Percentiles rank a stretch among this genome's conserved stretches.
Conservation (phyloP, 1,139 yeast species). For the Pneumocystis jirovecii region DNA sequence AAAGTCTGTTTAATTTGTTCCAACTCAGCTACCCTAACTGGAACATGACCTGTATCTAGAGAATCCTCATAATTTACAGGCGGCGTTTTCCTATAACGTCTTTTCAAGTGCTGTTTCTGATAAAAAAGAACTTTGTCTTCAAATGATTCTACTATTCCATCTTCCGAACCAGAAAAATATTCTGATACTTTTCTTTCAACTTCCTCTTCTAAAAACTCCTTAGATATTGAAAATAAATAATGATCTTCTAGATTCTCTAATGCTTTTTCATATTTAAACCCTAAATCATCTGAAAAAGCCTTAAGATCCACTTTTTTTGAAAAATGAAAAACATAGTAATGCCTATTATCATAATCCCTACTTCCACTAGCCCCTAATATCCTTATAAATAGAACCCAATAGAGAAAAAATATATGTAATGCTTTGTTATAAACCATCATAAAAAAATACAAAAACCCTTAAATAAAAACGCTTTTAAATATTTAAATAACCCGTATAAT, state of each 20-base stretch:
- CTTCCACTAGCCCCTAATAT: neutral
- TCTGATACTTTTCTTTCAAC: constrained; percentile 1
- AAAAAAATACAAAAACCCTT: too few relatives aligned
- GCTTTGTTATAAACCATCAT: neutral
- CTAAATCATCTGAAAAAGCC: constrained; percentile 11
- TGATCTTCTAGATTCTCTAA: constrained; percentile 22
- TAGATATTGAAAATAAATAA: constrained; percentile 22
- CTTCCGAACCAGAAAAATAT: constrained; percentile 1
- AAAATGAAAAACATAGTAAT: constrained; percentile 7
- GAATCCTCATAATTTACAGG: neutral
- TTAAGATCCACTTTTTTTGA: neutral
- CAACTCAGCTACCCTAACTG: constrained; percentile 10
- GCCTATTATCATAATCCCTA: neutral
- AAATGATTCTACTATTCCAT: neutral
- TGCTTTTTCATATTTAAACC: constrained; percentile 23
- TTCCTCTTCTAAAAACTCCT: constrained; percentile 7
- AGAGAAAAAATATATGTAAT: neutral
- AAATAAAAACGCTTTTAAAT: neutral
- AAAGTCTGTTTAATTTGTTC: constrained; percentile 31
- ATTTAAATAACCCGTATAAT: too few relatives aligned
- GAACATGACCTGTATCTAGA: neutral
- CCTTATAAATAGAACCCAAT: neutral
- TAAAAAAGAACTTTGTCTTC: constrained; percentile 10
- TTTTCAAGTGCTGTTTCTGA: constrained; percentile 16
- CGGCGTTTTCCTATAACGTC: constrained; percentile 6